Evolutionary conservation across 139 green algal genomes (phyloP), one percentile per base, ranked within the genome.

Genomic region (Chlamydomonas schloesseri): DNA sequence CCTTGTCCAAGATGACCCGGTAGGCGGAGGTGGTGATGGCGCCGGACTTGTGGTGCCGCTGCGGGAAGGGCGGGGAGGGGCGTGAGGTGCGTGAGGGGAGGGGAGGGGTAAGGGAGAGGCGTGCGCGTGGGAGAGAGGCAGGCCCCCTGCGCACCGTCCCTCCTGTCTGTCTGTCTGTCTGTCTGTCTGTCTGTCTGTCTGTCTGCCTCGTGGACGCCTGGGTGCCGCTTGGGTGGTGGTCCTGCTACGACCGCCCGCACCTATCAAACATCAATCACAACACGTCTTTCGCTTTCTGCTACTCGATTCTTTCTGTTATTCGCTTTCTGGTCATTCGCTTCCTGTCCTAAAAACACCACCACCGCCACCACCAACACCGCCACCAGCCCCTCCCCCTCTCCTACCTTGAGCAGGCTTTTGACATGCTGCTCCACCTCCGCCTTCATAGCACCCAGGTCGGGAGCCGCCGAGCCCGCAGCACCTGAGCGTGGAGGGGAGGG

Each of bases 1-100:
- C 78, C 78, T 84, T 84, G 34, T 84, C 78, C 78, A 72, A 64
- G 64, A 84, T 84, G 42, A 84, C 0, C 24, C 78, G 78, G 78
- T 64, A 84, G 64, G 21, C 42, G 42, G 64, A 50, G 28, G 78
- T 28, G 64, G 23, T 84, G 42, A 84, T 84, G 17, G 26, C 26
- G 42, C 78, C 78, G 0, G 64, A 11, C 78, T 84, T 84, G 65
- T 84, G 78, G 78, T 84, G 64, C 5, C 42, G 42, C 78, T 84
- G 78, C 11, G n/a, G 11, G 26, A 60, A 14, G 36, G 60, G 42
- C 26, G 26, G 47, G 34, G n/a, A 23, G 31, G 24, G 33, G 53
- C 24, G n/a, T 3, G 50, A 15, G n/a, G 31, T 28, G n/a, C n/a
- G n/a, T n/a, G n/a, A n/a, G n/a, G n/a, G 57, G 33, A 24, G 74